Percentiles rank a stretch among this genome's conserved stretches.
Conservation (phyloP, 2,329 filamentous ascomycete genomes). For the Sodiomyces alkalinus region DNA sequence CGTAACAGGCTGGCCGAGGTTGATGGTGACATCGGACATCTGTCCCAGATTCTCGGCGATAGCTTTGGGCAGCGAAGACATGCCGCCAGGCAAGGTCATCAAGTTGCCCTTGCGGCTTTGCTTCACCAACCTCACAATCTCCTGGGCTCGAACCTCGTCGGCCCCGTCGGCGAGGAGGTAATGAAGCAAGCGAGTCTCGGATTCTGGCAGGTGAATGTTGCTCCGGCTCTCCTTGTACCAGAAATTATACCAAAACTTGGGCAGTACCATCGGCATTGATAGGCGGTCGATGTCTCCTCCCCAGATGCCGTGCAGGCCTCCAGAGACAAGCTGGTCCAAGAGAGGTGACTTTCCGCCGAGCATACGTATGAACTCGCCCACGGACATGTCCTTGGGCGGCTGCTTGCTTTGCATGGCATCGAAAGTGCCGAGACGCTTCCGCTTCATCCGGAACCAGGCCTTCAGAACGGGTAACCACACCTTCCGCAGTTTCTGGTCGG, state of each 20-base stretch:
- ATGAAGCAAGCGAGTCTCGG: background rate
- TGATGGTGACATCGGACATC: constrained; percentile 45
- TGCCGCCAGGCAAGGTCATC: constrained; percentile 40
- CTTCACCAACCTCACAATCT: too few species aligned
- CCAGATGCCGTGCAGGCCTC: constrained; percentile 74
- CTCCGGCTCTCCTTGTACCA: constrained; percentile 6
- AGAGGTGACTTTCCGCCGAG: constrained; percentile 34
- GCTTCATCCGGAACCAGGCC: constrained; percentile 1
- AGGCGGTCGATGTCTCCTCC: constrained; percentile 76
- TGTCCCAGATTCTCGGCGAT: constrained; percentile 33
- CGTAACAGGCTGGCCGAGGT: constrained; percentile 30
- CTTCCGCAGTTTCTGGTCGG: constrained; percentile 41
- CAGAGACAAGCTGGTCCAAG: constrained; percentile 62
- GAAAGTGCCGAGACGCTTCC: constrained; percentile 1
- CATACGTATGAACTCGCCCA: constrained; percentile 50
- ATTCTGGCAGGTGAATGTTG: constrained; percentile 2
- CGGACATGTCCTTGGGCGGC: constrained; percentile 46
- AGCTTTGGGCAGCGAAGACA: constrained; percentile 42
- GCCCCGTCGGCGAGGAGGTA: constrained; percentile 6
- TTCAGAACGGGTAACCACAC: constrained; percentile 1
- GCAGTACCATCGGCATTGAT: constrained; percentile 48
- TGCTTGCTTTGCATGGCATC: background rate
- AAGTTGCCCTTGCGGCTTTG: constrained; percentile 11
- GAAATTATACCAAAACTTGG: constrained; percentile 30
- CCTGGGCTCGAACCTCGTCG: constrained; percentile 6